These are phyloP conservation scores for Trichosporon ovoides DNA, from an alignment of 1,284 basidiomycete genomes.

Conservation along the genomic window DNA sequence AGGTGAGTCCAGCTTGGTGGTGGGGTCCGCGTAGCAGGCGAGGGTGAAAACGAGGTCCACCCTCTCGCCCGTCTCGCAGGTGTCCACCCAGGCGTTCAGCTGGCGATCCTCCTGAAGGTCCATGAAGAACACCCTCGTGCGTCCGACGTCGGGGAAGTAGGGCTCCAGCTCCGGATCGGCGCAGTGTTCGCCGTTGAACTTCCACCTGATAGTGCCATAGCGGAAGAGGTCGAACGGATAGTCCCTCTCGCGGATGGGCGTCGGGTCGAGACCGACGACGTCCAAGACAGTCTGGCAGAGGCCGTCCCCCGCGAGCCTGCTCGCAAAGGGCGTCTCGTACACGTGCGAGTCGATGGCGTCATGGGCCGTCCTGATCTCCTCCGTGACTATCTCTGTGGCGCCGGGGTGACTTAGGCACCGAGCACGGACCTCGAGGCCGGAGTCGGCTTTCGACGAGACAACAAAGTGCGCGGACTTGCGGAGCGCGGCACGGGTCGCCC, in stretches of 20 bases:
- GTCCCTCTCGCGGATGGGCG: too few relatives aligned
- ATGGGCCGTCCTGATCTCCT: background rate
- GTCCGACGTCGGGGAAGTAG: too few relatives aligned
- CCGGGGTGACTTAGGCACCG: background rate
- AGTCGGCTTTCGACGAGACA: background rate
- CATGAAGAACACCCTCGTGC: background rate
- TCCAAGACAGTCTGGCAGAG: too few relatives aligned
- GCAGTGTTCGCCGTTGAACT: too few relatives aligned
- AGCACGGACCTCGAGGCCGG: background rate
- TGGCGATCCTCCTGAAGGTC: background rate
- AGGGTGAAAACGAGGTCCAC: background rate
- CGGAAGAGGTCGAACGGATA: too few relatives aligned
- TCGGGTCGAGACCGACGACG: too few relatives aligned
- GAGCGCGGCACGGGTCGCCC: background rate
- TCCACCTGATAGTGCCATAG: too few relatives aligned
- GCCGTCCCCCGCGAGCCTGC: background rate
- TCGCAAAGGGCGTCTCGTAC: background rate
- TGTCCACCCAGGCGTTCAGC: background rate
- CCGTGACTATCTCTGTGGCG: background rate
- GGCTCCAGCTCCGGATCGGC: too few relatives aligned
- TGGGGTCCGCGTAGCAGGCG: background rate
- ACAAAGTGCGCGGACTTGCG: background rate
- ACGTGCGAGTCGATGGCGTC: background rate
- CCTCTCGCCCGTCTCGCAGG: background rate
- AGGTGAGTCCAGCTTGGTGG: background rate